Evolutionary conservation across 129 eudicot genomes (phyloP).

Genomic region (Pseudognaphalium luteoalbum): DNA sequence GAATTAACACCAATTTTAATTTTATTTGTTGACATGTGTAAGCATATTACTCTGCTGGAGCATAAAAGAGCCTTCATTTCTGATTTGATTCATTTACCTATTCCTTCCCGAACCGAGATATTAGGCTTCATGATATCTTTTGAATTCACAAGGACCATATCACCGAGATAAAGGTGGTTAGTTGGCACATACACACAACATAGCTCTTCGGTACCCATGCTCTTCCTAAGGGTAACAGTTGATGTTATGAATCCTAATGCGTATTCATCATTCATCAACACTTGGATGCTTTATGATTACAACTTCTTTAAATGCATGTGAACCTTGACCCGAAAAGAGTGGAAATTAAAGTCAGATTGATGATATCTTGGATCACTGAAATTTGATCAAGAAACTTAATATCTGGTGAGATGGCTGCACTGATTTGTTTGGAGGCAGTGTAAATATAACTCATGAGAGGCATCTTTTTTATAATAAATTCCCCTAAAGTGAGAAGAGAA

Average conservation of each 20-base stretch:
- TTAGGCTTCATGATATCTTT: conserved; percentile 72
- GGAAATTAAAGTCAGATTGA: neutral
- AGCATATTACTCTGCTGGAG: too few relatives aligned
- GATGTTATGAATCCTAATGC: conserved; percentile 4
- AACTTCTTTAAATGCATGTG: conserved; percentile 16
- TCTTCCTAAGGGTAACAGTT: conserved; percentile 6
- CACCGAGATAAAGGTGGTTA: conserved; percentile 86
- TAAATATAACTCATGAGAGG: conserved; percentile 19
- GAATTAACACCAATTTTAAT: neutral
- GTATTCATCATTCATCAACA: conserved; percentile 2
- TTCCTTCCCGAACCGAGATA: conserved; percentile 82
- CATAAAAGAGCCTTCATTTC: too few relatives aligned
- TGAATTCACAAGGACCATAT: conserved; percentile 63
- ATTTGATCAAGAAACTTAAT: neutral
- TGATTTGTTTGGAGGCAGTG: conserved; percentile 18
- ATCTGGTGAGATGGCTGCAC: conserved; percentile 14
- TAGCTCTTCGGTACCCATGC: conserved; percentile 63
- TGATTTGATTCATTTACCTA: conserved; percentile 44
- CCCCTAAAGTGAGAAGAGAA: conserved; percentile 14
- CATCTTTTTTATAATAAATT: conserved; percentile 9
- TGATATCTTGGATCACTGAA: conserved; percentile 4
- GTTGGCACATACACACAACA: conserved; percentile 80
- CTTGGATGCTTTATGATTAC: conserved; percentile 17
- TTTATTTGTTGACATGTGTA: too few relatives aligned
- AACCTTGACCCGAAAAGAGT: neutral